phyloP scores from a whole-genome alignment of 495 filamentous ascomycete species.

The Pseudotulostoma volvatum region DNA sequence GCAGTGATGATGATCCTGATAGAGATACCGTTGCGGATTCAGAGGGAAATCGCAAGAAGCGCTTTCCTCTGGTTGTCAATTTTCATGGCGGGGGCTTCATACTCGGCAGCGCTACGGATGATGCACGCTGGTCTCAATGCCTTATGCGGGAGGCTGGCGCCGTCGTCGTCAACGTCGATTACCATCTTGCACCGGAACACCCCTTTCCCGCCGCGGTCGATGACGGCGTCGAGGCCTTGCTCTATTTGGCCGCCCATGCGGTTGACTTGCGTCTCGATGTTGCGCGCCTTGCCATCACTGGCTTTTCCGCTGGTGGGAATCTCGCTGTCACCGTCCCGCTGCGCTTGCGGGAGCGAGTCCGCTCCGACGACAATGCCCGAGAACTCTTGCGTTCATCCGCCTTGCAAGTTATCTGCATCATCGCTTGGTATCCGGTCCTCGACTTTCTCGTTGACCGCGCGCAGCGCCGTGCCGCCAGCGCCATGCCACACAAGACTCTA shows the following conservation, averaged over 20 bases:
- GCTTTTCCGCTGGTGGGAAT: slow-evolving; percentile 83
- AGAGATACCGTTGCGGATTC: not conserved
- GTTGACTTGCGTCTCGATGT: slow-evolving; percentile 39
- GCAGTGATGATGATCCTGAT: not conserved
- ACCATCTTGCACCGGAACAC: slow-evolving; percentile 61
- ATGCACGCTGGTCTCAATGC: slow-evolving; percentile 48
- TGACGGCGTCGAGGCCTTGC: slow-evolving; percentile 53
- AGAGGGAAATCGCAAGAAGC: slow-evolving; percentile 14
- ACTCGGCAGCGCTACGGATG: slow-evolving; percentile 52
- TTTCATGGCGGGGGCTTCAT: slow-evolving; percentile 71
- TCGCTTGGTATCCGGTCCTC: slow-evolving; percentile 70
- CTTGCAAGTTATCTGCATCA: slow-evolving; percentile 36
- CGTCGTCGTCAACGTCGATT: slow-evolving; percentile 54
- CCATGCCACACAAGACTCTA: slow-evolving; percentile 55
- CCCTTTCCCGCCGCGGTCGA: slow-evolving; percentile 66
- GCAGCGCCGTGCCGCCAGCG: slow-evolving; percentile 48
- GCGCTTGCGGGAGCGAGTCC: slow-evolving; percentile 31
- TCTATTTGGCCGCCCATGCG: slow-evolving; percentile 47
- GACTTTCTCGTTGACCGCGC: slow-evolving; percentile 67
- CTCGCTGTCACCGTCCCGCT: slow-evolving; percentile 68
- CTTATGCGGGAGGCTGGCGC: slow-evolving; percentile 40
- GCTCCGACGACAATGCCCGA: slow-evolving; percentile 10
- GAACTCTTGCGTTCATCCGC: slow-evolving; percentile 17
- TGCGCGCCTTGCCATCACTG: slow-evolving; percentile 52
- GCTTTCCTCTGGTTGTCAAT: slow-evolving; percentile 49